phyloP scores from a whole-genome alignment of 257 asterid genomes.

The Paraleonurus japonicus region DNA sequence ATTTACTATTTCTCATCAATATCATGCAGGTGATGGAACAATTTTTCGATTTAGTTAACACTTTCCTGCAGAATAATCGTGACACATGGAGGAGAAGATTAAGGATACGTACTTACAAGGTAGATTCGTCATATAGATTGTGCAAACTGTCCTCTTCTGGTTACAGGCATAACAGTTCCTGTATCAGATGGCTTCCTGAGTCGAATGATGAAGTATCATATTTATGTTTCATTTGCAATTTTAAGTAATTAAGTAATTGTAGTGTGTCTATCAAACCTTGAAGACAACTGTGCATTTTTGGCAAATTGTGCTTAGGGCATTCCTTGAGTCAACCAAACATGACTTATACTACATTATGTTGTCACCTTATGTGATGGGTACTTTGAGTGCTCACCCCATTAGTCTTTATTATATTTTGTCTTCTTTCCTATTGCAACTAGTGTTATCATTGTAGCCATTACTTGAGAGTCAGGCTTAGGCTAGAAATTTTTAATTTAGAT shows the following conservation, averaged over 20 bases:
- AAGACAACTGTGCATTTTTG: neutral
- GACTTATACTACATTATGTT: neutral
- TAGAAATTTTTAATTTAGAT: neutral
- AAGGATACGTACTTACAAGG: slow-evolving; percentile 96
- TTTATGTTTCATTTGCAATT: neutral
- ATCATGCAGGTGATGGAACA: slow-evolving; percentile 94
- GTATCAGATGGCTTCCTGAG: slow-evolving; percentile 5
- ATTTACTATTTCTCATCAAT: slow-evolving; percentile 15
- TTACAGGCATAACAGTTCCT: neutral
- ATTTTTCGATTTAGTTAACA: slow-evolving; percentile 89
- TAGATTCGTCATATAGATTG: slow-evolving; percentile 27
- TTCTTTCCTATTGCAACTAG: neutral
- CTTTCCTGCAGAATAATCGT: slow-evolving; percentile 88
- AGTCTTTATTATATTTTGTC: neutral
- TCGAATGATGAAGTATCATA: slow-evolving; percentile 13
- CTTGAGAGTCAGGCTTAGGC: neutral
- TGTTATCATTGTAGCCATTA: neutral
- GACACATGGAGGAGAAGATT: slow-evolving; percentile 85
- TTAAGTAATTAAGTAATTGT: neutral
- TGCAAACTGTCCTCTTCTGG: slow-evolving; percentile 6
- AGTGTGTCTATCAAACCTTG: neutral
- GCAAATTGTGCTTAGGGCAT: neutral
- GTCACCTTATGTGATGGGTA: neutral
- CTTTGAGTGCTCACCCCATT: slow-evolving; percentile 3
- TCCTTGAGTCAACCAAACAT: neutral